These are phyloP conservation scores for Sarocladium strictum DNA, from an alignment of 2,329 filamentous ascomycete genomes.

Conservation along the genomic window DNA sequence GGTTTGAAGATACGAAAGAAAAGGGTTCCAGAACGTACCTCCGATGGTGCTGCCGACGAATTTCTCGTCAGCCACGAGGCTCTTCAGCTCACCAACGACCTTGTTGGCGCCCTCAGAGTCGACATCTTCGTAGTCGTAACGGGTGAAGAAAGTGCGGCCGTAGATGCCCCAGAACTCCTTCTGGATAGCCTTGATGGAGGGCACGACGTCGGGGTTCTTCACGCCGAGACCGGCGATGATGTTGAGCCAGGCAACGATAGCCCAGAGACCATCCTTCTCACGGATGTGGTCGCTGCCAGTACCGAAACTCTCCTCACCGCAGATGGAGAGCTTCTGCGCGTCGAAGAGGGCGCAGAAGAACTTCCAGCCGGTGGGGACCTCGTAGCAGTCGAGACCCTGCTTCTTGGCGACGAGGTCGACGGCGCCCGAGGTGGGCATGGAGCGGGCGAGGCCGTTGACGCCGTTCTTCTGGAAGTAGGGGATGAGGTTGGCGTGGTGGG, in stretches of 20 bases:
- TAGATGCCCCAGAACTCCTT: conserved; percentile 95
- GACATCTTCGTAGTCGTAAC: conserved; percentile 96
- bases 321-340: conserved; percentile 93
- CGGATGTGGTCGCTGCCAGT: conserved; percentile 98
- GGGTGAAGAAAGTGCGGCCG: conserved; percentile 97
- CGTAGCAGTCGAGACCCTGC: conserved; percentile 85
- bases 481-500: conserved; percentile 92
- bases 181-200: conserved; percentile 94
- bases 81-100: conserved; percentile 74
- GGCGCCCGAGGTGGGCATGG: conserved; percentile 94
- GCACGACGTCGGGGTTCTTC: conserved; percentile 69
- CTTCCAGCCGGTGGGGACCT: conserved; percentile 98
- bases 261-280: conserved; percentile 98
- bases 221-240: conserved; percentile 93
- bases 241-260: conserved; percentile 95
- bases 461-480: conserved; percentile 98
- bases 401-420: conserved; percentile 95
- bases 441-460: conserved; percentile 89
- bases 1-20: background rate
- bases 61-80: conserved; percentile 64
- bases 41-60: conserved; percentile 81
- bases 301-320: conserved; percentile 96
- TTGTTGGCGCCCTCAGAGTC: conserved; percentile 88
- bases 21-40: conserved; percentile 39
- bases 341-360: conserved; percentile 98